Percentiles rank a stretch among this genome's conserved stretches.
Conservation (phyloP, 441 rosid species). For the Populus hybrid region DNA sequence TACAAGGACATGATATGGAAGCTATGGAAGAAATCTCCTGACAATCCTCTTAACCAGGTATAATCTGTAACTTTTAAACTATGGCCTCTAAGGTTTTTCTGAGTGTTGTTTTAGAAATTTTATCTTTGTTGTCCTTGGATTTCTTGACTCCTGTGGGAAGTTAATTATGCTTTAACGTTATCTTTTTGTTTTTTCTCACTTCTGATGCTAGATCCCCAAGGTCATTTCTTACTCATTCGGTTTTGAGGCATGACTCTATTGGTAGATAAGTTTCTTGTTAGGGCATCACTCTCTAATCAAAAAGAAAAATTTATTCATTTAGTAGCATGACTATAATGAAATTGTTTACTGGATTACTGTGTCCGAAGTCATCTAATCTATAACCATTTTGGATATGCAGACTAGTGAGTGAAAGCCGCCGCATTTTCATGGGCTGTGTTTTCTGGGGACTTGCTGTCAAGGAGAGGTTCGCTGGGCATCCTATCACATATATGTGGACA, state of each 20-base stretch:
- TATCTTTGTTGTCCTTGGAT: slow-evolving; percentile 1
- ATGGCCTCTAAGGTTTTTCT: neutral
- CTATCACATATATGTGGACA: neutral
- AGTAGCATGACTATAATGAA: neutral
- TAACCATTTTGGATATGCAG: slow-evolving; percentile 29
- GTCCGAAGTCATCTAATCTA: neutral
- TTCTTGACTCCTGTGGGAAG: neutral
- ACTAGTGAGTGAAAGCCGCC: slow-evolving; percentile 34
- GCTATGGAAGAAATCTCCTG: slow-evolving; percentile 98
- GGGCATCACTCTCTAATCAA: neutral
- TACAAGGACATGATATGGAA: slow-evolving; percentile 99
- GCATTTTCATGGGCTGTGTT: slow-evolving; percentile 7
- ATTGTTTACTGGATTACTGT: neutral
- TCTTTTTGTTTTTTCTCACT: neutral
- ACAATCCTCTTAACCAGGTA: slow-evolving; percentile 96
- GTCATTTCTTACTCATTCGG: neutral
- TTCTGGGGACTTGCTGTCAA: neutral
- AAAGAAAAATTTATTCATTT: neutral
- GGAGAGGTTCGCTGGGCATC: neutral
- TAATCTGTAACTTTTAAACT: slow-evolving; percentile 1
- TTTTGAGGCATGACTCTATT: neutral
- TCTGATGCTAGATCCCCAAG: neutral
- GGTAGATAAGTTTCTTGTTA: neutral
- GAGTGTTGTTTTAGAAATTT: neutral
- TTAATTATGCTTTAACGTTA: neutral